These are phyloP conservation scores for Rhizophagus sp. DNA, from an alignment of 192 early-diverging fungal species.

Conservation along the genomic window DNA sequence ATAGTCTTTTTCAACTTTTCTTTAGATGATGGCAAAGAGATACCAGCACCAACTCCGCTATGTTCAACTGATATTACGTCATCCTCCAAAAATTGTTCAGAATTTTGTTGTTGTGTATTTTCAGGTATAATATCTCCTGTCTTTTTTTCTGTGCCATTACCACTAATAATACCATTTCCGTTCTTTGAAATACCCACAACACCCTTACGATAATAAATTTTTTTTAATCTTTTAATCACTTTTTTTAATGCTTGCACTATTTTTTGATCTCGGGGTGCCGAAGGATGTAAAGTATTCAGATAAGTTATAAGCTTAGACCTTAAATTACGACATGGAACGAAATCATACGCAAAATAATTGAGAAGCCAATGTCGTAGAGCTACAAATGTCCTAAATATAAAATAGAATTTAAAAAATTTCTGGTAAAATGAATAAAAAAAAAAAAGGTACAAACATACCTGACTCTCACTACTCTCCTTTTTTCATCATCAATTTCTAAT, in stretches of 20 bases:
- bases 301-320: constrained; percentile 41
- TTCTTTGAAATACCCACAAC: neutral
- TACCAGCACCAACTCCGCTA: neutral
- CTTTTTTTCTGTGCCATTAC: neutral
- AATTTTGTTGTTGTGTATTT: neutral
- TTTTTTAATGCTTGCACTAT: constrained; percentile 49
- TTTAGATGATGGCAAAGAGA: neutral
- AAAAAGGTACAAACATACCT: neutral
- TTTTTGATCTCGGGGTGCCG: constrained; percentile 49
- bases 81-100: neutral
- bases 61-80: neutral
- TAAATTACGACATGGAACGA: constrained; percentile 43
- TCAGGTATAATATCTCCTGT: neutral
- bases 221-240: constrained; percentile 32
- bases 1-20: neutral
- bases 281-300: constrained; percentile 43
- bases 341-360: constrained; percentile 62
- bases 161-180: neutral
- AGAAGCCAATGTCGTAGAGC: constrained; percentile 61
- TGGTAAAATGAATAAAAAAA: neutral
- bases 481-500: constrained; percentile 46
- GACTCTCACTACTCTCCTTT: constrained; percentile 54
- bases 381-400: constrained; percentile 50
- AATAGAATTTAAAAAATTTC: neutral
- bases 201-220: constrained; percentile 17